Evolutionary conservation across 768 basidiomycete genomes (phyloP).

Genomic region (Imleria badia): DNA sequence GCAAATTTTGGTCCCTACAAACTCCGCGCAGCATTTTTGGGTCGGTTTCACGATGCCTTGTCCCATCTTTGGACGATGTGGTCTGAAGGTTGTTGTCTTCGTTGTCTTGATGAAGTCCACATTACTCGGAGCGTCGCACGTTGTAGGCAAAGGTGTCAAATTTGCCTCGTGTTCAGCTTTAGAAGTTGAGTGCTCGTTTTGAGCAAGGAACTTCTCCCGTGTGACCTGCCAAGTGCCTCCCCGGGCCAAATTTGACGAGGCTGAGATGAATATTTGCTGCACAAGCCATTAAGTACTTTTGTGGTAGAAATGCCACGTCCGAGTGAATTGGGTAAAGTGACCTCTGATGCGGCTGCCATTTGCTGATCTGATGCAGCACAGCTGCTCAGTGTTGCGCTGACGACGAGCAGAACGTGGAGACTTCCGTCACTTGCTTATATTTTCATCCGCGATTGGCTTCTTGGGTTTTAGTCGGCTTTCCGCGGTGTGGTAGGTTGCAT

Average conservation of each 20-base stretch:
- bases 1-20: slow-evolving; percentile 16
- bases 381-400: slow-evolving; percentile 5
- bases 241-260: slow-evolving; percentile 7
- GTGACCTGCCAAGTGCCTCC: neutral
- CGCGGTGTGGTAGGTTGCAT: slow-evolving; percentile 16
- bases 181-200: slow-evolving; percentile 4
- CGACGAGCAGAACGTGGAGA: slow-evolving; percentile 6
- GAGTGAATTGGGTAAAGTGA: neutral
- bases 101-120: slow-evolving; percentile 13
- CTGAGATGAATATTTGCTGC: neutral
- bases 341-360: neutral
- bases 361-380: slow-evolving; percentile 10
- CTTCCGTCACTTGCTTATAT: slow-evolving; percentile 10
- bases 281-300: neutral
- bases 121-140: slow-evolving; percentile 11
- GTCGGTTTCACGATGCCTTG: neutral
- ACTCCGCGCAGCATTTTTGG: slow-evolving; percentile 16
- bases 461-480: slow-evolving; percentile 22
- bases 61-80: slow-evolving; percentile 10
- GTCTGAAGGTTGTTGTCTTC: slow-evolving; percentile 12
- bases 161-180: slow-evolving; percentile 18
- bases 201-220: slow-evolving; percentile 2
- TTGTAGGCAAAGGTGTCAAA: slow-evolving; percentile 1
- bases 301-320: neutral
- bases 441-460: slow-evolving; percentile 10